A percentile compares a stretch with the other conserved stretches of the same genome.
Conservation (phyloP, 2,329 filamentous ascomycete genomes). For the Talaromyces sp. region DNA sequence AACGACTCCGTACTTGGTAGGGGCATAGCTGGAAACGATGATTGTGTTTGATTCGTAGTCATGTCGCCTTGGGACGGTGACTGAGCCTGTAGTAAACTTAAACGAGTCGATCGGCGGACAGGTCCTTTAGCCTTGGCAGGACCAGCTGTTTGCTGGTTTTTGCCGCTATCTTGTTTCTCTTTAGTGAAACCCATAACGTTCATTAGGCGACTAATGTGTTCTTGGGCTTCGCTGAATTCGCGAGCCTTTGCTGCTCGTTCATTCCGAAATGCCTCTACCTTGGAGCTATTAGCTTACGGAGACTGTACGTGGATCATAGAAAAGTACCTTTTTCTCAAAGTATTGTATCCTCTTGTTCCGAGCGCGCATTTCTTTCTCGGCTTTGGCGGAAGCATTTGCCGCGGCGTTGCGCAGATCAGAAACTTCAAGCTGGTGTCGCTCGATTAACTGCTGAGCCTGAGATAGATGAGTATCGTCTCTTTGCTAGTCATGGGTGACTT, state of each 20-base stretch:
- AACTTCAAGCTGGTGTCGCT: constrained; percentile 27
- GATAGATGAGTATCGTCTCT: constrained; percentile 6
- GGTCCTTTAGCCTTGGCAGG: constrained; percentile 20
- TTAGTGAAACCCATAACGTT: constrained; percentile 36
- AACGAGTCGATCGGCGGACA: constrained; percentile 12
- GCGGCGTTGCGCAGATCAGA: constrained; percentile 25
- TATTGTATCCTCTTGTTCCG: constrained; percentile 32
- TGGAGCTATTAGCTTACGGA: background rate
- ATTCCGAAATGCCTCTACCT: constrained; percentile 35
- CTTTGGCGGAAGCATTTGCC: constrained; percentile 25
- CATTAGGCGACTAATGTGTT: constrained; percentile 39
- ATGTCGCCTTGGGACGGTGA: constrained; percentile 9
- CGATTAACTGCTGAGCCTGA: constrained; percentile 22
- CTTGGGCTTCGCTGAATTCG: constrained; percentile 39
- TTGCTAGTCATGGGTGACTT: constrained; percentile 3
- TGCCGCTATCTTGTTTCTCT: constrained; percentile 19
- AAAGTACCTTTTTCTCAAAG: constrained; percentile 33
- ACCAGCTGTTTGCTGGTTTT: background rate
- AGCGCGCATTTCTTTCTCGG: constrained; percentile 28
- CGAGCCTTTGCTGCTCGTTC: constrained; percentile 36
- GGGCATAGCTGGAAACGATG: background rate
- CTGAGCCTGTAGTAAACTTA: constrained; percentile 12
- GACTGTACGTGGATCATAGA: background rate
- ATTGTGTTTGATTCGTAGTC: constrained; percentile 9
- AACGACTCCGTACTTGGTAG: background rate